phyloP scores from a whole-genome alignment of 148 eudicot species.

The Vaccinium myrtillus region DNA sequence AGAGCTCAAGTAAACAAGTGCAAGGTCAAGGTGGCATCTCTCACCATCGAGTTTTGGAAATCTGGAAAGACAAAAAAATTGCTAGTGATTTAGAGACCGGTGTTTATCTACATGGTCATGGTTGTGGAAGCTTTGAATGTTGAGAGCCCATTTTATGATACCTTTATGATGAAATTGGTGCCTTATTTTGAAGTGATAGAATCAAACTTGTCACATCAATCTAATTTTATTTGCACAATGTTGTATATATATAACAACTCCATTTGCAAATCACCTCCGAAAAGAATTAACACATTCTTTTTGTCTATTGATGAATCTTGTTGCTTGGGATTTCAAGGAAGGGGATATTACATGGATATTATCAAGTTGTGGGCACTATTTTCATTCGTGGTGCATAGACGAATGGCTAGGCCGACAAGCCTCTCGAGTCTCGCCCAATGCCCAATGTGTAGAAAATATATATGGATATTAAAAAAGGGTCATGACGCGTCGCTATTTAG shows the following conservation, averaged over 20 bases:
- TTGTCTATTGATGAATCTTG: background rate
- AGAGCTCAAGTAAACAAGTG: background rate
- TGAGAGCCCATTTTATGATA: too few relatives aligned
- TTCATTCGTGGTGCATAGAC: slow-evolving; percentile 40
- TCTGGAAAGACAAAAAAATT: background rate
- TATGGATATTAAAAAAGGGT: background rate
- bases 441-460: slow-evolving; percentile 40
- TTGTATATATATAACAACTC: too few relatives aligned
- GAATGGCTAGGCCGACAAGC: slow-evolving; percentile 38
- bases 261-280: too few relatives aligned
- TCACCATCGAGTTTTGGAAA: background rate
- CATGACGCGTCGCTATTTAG: background rate
- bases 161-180: too few relatives aligned
- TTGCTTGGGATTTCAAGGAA: slow-evolving; percentile 27
- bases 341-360: slow-evolving; percentile 33
- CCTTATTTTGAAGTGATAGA: background rate
- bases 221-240: too few relatives aligned
- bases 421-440: slow-evolving; percentile 24
- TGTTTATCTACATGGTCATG: too few relatives aligned
- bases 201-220: too few relatives aligned
- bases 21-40: background rate
- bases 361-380: slow-evolving; percentile 37
- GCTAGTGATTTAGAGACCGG: too few relatives aligned
- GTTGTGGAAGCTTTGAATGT: too few relatives aligned
- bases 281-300: too few relatives aligned